Evolutionary conservation across 139 green algal genomes (phyloP).

Genomic region (Eudorina sp.): DNA sequence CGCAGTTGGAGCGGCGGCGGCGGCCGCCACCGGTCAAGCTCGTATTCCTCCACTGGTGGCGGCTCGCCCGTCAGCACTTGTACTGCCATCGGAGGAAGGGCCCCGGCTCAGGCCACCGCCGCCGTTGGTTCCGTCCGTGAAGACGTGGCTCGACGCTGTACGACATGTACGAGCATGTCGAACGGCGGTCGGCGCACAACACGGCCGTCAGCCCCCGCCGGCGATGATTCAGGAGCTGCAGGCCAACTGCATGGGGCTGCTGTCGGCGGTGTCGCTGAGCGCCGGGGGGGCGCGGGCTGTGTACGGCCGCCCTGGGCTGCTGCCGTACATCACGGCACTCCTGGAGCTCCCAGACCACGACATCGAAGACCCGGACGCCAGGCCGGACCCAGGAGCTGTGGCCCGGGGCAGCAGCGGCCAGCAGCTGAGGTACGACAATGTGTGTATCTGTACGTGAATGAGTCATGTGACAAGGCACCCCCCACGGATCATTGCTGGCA

Average conservation of each 20-base stretch:
- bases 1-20: background rate
- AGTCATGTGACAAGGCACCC: too few species aligned
- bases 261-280: conserved; percentile 14
- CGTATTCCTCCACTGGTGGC: background rate
- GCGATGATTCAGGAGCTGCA: background rate
- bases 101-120: background rate
- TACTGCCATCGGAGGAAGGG: background rate
- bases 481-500: too few species aligned
- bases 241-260: background rate
- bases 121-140: background rate
- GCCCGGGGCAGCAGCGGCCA: conserved; percentile 5
- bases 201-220: too few species aligned
- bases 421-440: conserved; percentile 15
- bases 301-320: background rate
- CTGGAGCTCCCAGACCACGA: background rate
- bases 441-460: too few species aligned
- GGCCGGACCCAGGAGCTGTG: background rate
- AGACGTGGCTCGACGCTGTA: background rate
- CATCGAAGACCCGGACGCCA: background rate
- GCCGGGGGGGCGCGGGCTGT: background rate
- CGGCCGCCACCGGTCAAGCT: background rate
- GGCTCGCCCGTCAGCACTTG: background rate
- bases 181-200: background rate
- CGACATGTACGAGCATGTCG: background rate
- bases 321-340: conserved; percentile 6